Conservation (phyloP, 2,329 filamentous ascomycete genomes). For the Ophiostoma himal-ulmi region DNA sequence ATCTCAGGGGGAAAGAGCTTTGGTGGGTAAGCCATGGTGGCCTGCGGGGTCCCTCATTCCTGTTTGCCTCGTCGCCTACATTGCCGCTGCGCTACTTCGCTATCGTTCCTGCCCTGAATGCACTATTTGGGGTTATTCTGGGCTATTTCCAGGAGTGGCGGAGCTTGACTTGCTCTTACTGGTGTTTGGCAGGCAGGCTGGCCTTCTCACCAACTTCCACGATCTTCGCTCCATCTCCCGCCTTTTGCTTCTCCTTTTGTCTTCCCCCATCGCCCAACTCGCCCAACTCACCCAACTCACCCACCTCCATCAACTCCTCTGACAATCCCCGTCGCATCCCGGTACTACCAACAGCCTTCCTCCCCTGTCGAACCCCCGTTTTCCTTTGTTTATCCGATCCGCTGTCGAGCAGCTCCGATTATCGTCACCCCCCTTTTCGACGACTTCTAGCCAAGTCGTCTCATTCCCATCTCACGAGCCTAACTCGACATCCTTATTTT, state of each 20-base stretch:
- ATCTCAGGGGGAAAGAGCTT: slow-evolving; percentile 2
- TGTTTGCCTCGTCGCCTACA: background rate
- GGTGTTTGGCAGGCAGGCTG: background rate
- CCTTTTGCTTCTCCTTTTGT: background rate
- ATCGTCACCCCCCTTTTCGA: background rate
- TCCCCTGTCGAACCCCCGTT: background rate
- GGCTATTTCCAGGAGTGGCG: background rate
- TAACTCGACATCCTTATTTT: background rate
- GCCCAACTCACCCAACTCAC: background rate
- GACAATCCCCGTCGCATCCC: background rate
- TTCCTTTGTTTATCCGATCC: slow-evolving; percentile 9
- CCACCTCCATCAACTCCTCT: background rate
- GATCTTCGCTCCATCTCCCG: background rate
- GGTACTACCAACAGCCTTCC: background rate
- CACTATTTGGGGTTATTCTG: background rate
- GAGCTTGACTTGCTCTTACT: background rate
- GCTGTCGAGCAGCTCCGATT: background rate
- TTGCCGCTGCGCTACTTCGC: background rate
- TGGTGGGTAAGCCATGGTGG: slow-evolving; percentile 13
- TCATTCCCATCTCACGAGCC: background rate
- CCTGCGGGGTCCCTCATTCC: slow-evolving; percentile 11
- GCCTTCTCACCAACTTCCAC: background rate
- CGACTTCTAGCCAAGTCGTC: background rate
- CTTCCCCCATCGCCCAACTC: background rate
- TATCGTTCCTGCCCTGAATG: background rate